These are phyloP conservation scores for Cudoniella acicularis DNA, from an alignment of 495 filamentous ascomycete genomes.

Conservation along the genomic window DNA sequence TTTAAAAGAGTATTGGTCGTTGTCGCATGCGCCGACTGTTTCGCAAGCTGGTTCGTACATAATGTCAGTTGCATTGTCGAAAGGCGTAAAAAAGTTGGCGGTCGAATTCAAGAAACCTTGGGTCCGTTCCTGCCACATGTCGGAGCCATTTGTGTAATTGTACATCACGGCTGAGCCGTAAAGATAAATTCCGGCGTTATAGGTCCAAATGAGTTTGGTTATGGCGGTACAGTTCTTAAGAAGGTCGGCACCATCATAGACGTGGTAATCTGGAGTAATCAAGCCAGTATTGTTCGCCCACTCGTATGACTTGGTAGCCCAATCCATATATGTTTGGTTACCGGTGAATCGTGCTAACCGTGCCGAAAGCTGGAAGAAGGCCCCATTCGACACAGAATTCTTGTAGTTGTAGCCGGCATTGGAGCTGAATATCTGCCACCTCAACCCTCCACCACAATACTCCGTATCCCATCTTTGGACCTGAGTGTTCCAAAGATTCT, in stretches of 20 bases:
- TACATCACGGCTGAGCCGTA: conserved; percentile 75
- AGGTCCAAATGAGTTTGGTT: conserved; percentile 66
- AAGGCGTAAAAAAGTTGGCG: conserved; percentile 48
- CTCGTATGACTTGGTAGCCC: conserved; percentile 68
- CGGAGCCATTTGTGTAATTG: conserved; percentile 35
- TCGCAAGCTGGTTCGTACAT: conserved; percentile 76
- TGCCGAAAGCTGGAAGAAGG: conserved; percentile 80
- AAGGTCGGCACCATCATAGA: conserved; percentile 70
- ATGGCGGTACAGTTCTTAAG: conserved; percentile 56
- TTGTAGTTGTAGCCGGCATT: conserved; percentile 83
- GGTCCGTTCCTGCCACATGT: conserved; percentile 22
- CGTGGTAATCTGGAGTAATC: conserved; percentile 59
- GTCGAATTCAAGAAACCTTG: conserved; percentile 21
- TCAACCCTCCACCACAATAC: conserved; percentile 67
- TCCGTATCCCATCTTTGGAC: conserved; percentile 65
- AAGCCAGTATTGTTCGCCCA: conserved; percentile 66
- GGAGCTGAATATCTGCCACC: conserved; percentile 80
- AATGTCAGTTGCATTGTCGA: conserved; percentile 51
- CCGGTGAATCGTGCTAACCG: conserved; percentile 73
- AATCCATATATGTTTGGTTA: conserved; percentile 75
- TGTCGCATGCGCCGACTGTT: conserved; percentile 55
- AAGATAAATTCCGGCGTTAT: conserved; percentile 69
- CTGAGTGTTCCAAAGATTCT: conserved; percentile 75
- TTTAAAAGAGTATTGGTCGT: conserved; percentile 82
- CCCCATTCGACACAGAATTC: conserved; percentile 72